Percentiles rank a stretch among this genome's conserved stretches.
These are phyloP conservation scores for rapeseed (Brassica napus) DNA, from an alignment of 345 rosid species.

Conservation along the genomic window Da-Ae NC_063434.1:4078001-4078500, in stretches of 20 bases:
- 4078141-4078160: neutral
- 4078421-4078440: too few species aligned
- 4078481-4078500: too few species aligned
- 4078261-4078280: slow-evolving; percentile 5
- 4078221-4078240: slow-evolving; percentile 10
- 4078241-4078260: slow-evolving; percentile 14
- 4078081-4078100: neutral
- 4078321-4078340: neutral
- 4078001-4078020: neutral
- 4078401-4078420: too few species aligned
- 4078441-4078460: too few species aligned
- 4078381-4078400: too few species aligned
- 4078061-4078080: neutral
- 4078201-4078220: neutral
- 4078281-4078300: slow-evolving; percentile 16
- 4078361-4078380: too few species aligned
- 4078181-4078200: neutral
- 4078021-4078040: neutral
- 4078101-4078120: neutral
- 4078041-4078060: neutral
- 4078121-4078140: neutral
- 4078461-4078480: too few species aligned
- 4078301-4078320: neutral
- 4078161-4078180: neutral
- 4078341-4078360: neutral